Percentiles rank a stretch among this genome's conserved stretches.
Evolutionary conservation across 305 asterid species (phyloP).

Genomic region (Rubia balearica): DNA sequence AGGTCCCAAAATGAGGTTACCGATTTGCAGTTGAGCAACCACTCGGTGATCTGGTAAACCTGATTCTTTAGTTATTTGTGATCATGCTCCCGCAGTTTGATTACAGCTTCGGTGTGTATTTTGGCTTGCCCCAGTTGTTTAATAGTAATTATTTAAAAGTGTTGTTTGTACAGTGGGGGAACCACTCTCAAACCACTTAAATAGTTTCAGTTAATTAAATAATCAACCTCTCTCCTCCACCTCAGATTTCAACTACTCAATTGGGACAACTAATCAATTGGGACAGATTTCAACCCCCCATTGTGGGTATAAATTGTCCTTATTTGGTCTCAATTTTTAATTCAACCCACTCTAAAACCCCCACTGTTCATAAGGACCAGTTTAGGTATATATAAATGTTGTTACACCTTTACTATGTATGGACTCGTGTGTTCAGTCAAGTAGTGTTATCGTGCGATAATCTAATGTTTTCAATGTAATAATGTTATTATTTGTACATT

Average conservation of each 20-base stretch:
- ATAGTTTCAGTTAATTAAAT: no score
- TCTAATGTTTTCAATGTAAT: neutral
- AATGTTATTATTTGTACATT: neutral
- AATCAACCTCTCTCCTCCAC: no score
- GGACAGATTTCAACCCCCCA: no score
- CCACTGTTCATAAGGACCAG: conserved; percentile 2
- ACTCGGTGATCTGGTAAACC: conserved; percentile 11
- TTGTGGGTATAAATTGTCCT: no score
- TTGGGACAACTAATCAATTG: no score
- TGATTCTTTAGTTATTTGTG: conserved; percentile 16
- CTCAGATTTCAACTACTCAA: no score
- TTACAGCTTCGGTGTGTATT: conserved; percentile 2
- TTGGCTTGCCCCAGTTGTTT: conserved; percentile 11
- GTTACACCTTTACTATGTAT: neutral
- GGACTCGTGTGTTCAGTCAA: conserved; percentile 1
- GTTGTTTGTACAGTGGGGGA: no score
- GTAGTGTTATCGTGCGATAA: neutral
- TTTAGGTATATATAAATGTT: neutral
- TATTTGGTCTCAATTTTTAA: no score
- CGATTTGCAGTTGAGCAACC: conserved; percentile 11
- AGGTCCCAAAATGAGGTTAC: neutral
- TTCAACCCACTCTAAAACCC: no score
- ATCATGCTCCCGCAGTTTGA: conserved; percentile 9
- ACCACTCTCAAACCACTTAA: no score
- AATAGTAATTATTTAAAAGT: neutral